Percentiles rank a stretch among this genome's conserved stretches.
Conservation (phyloP, 139 green algal species). For the Tetratostichococcus sp. region DNA sequence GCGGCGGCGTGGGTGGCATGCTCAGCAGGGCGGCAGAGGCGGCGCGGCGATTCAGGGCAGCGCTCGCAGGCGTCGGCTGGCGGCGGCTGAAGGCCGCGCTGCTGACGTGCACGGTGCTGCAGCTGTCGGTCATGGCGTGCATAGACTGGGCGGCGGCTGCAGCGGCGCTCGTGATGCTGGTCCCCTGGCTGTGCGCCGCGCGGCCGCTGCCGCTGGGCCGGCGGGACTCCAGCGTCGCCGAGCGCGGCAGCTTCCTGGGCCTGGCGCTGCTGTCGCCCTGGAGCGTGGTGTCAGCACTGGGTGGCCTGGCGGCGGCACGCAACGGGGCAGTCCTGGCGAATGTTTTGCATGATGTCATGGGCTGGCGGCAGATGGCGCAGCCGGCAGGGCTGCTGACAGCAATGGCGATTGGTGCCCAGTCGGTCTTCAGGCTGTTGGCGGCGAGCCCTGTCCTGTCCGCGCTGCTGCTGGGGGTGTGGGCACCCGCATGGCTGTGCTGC, state of each 20-base stretch:
- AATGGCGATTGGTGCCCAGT: too few relatives aligned
- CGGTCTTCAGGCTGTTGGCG: neutral
- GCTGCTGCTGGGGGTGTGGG: neutral
- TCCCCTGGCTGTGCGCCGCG: neutral
- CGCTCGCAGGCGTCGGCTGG: neutral
- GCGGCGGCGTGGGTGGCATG: neutral
- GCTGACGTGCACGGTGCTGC: neutral
- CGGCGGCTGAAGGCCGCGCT: neutral
- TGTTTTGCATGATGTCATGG: neutral
- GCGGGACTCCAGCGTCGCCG: neutral
- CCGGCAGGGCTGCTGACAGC: too few relatives aligned
- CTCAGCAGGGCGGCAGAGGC: neutral
- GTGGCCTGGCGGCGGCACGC: neutral
- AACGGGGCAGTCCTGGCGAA: neutral
- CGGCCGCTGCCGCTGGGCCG: neutral
- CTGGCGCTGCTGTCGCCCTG: neutral
- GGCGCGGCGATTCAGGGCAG: neutral
- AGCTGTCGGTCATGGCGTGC: neutral
- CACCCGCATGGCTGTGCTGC: neutral
- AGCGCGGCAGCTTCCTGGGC: neutral
- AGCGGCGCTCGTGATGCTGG: neutral
- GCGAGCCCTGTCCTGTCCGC: neutral
- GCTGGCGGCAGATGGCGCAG: too few relatives aligned
- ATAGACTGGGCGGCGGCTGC: neutral
- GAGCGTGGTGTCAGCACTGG: neutral